These are phyloP conservation scores for Calocybe indica DNA, from an alignment of 768 basidiomycete genomes.

Conservation along the genomic window DNA sequence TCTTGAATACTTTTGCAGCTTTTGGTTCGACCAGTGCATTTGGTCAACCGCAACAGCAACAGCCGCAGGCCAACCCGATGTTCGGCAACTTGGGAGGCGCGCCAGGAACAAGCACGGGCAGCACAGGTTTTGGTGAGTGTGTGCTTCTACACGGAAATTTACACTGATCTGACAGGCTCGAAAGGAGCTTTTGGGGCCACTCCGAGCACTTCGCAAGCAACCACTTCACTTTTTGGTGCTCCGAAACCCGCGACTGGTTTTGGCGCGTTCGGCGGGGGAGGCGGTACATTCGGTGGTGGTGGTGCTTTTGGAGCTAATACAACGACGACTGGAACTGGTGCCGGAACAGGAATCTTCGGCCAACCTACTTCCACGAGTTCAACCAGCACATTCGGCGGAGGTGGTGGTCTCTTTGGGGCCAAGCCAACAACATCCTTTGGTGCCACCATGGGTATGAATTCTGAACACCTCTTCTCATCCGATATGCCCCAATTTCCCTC, in stretches of 20 bases:
- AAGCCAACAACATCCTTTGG: conserved; percentile 41
- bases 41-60: conserved; percentile 55
- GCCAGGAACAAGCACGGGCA: conserved; percentile 22
- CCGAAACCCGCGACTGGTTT: conserved; percentile 72
- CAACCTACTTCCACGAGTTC: conserved; percentile 35
- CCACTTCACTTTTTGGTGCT: conserved; percentile 51
- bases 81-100: conserved; percentile 56
- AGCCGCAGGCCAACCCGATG: conserved; percentile 70
- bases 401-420: conserved; percentile 27
- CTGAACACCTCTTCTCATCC: background rate
- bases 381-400: conserved; percentile 38
- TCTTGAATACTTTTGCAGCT: conserved; percentile 26
- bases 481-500: background rate
- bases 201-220: conserved; percentile 28
- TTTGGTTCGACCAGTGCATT: conserved; percentile 55
- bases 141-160: conserved; percentile 8
- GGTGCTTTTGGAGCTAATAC: conserved; percentile 48
- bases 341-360: conserved; percentile 51
- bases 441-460: conserved; percentile 14
- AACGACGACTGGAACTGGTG: conserved; percentile 22
- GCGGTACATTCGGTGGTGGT: conserved; percentile 27
- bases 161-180: conserved; percentile 10
- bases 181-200: conserved; percentile 40
- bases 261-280: conserved; percentile 58
- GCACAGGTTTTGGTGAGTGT: conserved; percentile 39